Conservation (phyloP, 2,329 filamentous ascomycete genomes). For the Fusarium caatingaense region DNA sequence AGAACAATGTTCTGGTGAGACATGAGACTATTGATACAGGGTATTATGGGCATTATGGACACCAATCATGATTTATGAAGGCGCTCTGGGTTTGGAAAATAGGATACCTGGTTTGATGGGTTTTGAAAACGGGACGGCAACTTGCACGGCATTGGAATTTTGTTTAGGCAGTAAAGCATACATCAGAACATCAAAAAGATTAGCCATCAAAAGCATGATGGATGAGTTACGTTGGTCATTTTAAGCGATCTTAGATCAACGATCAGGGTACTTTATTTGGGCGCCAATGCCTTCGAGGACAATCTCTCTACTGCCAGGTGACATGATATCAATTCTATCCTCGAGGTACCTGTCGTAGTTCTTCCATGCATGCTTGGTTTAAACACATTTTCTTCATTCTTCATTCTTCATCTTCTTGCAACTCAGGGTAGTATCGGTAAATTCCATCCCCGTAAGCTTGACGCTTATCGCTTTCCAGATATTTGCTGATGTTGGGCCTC, state of each 20-base stretch:
- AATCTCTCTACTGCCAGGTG: accelerated
- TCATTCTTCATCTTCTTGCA: conserved; percentile 65
- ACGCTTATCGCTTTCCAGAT: conserved; percentile 74
- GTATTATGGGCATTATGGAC: conserved; percentile 40
- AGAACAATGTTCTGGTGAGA: conserved; percentile 9
- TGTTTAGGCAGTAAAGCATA: not conserved
- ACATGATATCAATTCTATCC: not conserved
- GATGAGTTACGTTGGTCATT: not conserved
- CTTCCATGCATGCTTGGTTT: too few relatives aligned
- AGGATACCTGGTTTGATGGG: not conserved
- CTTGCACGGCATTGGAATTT: not conserved
- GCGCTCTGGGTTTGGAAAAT: not conserved
- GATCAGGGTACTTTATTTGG: not conserved
- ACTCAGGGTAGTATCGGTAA: conserved; percentile 78
- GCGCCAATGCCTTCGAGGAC: accelerated
- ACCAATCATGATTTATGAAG: conserved; percentile 16
- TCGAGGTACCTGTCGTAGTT: not conserved
- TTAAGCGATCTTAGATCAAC: not conserved
- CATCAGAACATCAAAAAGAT: not conserved
- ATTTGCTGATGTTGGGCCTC: conserved; percentile 73
- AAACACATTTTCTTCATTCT: conserved; percentile 12
- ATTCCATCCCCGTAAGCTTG: conserved; percentile 72
- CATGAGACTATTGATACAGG: conserved; percentile 37
- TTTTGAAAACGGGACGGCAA: not conserved
- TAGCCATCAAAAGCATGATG: not conserved